phyloP scores from a whole-genome alignment of 192 early-diverging fungal species.

The Cetraspora pellucida region DNA sequence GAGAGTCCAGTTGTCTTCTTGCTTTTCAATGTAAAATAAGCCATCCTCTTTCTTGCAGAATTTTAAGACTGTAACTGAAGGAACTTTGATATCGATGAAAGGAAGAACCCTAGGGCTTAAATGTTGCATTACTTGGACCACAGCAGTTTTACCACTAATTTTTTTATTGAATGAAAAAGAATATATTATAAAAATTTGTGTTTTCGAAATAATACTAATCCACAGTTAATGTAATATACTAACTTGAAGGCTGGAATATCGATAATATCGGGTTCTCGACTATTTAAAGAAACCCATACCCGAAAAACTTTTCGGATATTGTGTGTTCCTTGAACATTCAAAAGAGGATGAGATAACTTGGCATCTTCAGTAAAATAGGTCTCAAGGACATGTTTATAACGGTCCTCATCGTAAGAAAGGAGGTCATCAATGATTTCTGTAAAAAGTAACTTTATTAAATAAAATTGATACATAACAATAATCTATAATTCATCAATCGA shows the following conservation, averaged over 20 bases:
- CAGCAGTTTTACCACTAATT: conserved; percentile 48
- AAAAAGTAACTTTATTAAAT: neutral
- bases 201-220: neutral
- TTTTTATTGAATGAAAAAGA: neutral
- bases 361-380: conserved; percentile 57
- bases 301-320: conserved; percentile 56
- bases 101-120: conserved; percentile 56
- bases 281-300: conserved; percentile 44
- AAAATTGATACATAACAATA: too few species aligned
- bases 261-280: conserved; percentile 40
- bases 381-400: conserved; percentile 54
- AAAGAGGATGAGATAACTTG: conserved; percentile 49
- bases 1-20: conserved; percentile 63
- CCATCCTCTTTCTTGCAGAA: conserved; percentile 53
- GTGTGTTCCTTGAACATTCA: conserved; percentile 50
- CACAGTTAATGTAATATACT: too few species aligned
- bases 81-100: conserved; percentile 50
- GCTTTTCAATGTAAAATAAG: conserved; percentile 51
- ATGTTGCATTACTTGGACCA: conserved; percentile 55
- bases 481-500: too few species aligned
- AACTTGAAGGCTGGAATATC: conserved; percentile 44
- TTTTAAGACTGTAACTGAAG: conserved; percentile 53
- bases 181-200: neutral
- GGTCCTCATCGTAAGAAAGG: conserved; percentile 45
- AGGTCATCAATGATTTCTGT: conserved; percentile 1